Base-by-base conservation (phyloP, 2,329 filamentous ascomycete genomes). In the Exophiala calicioides region DNA sequence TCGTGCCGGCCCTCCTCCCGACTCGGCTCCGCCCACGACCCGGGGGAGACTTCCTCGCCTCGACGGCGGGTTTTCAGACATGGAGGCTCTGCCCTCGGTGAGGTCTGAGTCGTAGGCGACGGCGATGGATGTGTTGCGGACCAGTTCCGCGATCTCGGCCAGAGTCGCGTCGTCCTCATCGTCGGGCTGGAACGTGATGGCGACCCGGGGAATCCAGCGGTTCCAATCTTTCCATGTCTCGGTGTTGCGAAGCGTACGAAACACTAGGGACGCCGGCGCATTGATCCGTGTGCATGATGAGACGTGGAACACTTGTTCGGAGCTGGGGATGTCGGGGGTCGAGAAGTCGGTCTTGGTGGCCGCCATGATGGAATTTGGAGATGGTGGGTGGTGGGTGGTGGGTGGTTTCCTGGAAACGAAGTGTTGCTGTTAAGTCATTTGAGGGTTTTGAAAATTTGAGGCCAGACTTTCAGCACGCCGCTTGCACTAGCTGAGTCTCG, bases 171-270 rank as follows among this genome's bases (percentile, higher is more conserved):
- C 37, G 31, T 53, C 51, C 12, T 56, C 44, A 16, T 58, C 53
- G 16, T 59, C 53, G 30, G 57, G 31, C 21, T 74, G 72, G 27
- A 65, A 63, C 33, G 64, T 69, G 54, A 77, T 69, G n/a, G 65
- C 67, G 3, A 74, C 71, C 18, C 63, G 62, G 2, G 71, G 67
- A 4, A 72, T 63, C 57, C 75, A 76, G 5, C 62, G 62, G 53
- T 75, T 76, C 74, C 74, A 77, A 35, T 66, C 56, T 16, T 66
- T 64, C 68, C 69, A 76, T 39, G 67, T 70, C 16, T 70, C 67
- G 20, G 70, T 70, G 57, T 75, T 64, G 37, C 69, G 63, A 3
- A 76, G 58, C 6, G 65, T 64, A 18, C 68, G 60, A 65, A 72
- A 74, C 49, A 75, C 68, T n/a, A 64, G 57, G 16, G 64, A 53